These are phyloP conservation scores for Globisporangium radiosum DNA, from an alignment of 352 stramenopile species.

Conservation along the genomic window DNA sequence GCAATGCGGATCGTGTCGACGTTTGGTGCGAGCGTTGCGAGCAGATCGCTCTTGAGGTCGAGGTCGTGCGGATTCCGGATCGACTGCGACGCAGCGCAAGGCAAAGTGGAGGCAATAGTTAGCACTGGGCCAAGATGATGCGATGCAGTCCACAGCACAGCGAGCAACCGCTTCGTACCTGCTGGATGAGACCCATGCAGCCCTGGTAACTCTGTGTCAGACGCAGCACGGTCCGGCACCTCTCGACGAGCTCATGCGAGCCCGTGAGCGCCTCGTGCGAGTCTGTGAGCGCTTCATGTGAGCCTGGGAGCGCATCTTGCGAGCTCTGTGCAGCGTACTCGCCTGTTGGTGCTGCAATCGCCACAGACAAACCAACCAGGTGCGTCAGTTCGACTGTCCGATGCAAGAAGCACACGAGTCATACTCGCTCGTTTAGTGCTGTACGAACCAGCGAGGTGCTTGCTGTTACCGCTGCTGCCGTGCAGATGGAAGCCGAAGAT, in stretches of 20 bases:
- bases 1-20: constrained; percentile 26
- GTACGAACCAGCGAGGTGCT: constrained; percentile 30
- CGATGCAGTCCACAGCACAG: no score
- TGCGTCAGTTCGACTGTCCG: neutral
- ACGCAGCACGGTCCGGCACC: constrained; percentile 22
- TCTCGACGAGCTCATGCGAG: constrained; percentile 29
- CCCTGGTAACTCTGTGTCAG: constrained; percentile 37
- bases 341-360: neutral
- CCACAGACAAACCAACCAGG: neutral
- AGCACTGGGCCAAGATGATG: neutral
- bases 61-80: constrained; percentile 29
- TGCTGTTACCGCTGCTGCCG: constrained; percentile 17
- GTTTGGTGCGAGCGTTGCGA: constrained; percentile 34
- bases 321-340: constrained; percentile 16
- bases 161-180: constrained; percentile 5
- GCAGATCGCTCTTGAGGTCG: constrained; percentile 25
- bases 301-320: constrained; percentile 4
- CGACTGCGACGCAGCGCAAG: constrained; percentile 14
- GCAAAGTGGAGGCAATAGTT: neutral
- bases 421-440: no score
- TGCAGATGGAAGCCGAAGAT: constrained; percentile 18
- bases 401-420: no score
- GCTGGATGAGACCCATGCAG: constrained; percentile 42
- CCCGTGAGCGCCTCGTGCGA: constrained; percentile 35
- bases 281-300: constrained; percentile 9